Base-by-base conservation (phyloP, 176 grass and related monocot genomes). In the Coix lacrymajobi region DNA sequence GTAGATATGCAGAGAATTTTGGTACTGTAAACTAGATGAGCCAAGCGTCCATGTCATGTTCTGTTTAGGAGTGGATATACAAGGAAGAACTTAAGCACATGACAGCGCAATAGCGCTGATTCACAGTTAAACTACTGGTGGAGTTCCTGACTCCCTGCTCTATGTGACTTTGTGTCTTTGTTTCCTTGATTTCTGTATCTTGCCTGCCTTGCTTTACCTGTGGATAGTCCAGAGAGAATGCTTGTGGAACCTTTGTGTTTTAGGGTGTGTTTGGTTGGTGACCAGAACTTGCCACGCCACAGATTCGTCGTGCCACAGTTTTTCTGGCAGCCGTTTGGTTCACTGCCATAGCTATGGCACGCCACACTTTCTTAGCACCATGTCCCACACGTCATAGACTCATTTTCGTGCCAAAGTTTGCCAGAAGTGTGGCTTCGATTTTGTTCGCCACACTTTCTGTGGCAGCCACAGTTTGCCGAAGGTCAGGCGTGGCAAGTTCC, bases 1-100 rank as follows among this genome's bases (percentile, higher is more conserved):
- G 10, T 38, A 44, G 32, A 58, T 58, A 71, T 63, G 19, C 15
- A 37, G 9, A 61, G 26, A 61, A 30, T 11, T 76, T 16, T 76
- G 67, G 65, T 77, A 63, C 49, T 36, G 69, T 82, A 41, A 82
- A 87, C 72, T 70, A 54, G 29, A 36, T 4, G 11, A 30, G 48
- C 16, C 2, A 32, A 49, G 49, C 17, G 85, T 11, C 30, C 11
- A 66, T 65, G 28, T 15, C 34, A 11, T 13, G 10, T 43, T 34
- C 11, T 38, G 30, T 75, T 80, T 69, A 71, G 81, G 48, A 51
- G 28, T 75, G 49, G 39, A 58, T 57, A 58, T 57, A 77, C 16
- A 25, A 73, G 54, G 39, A 81, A 82, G 54, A 63, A 71, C 65
- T 22, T 74, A 51, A 52, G 15, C 36, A n/a, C 26, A 71, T 77